These are phyloP conservation scores for Pugionium cornutum DNA, from an alignment of 345 rosid species.

Conservation along the genomic window DNA sequence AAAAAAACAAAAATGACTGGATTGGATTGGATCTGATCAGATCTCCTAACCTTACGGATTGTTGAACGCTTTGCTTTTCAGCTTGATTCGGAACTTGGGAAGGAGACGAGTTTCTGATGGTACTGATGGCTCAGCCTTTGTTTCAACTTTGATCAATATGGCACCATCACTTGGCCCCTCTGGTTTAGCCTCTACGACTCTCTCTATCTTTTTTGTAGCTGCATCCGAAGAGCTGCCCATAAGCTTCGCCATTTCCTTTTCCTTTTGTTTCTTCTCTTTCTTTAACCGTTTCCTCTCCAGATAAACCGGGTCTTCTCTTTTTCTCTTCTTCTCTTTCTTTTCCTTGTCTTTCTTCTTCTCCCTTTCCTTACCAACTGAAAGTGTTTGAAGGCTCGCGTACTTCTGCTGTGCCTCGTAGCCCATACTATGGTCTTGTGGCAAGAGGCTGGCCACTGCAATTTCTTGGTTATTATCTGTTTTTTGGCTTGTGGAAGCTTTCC, in stretches of 20 bases:
- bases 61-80: constrained; percentile 62
- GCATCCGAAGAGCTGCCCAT: constrained; percentile 44
- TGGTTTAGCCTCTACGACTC: constrained; percentile 41
- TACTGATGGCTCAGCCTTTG: constrained; percentile 52
- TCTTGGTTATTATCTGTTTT: constrained; percentile 44
- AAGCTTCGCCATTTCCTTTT: constrained; percentile 74
- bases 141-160: constrained; percentile 43
- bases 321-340: constrained; percentile 67
- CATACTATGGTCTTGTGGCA: constrained; percentile 47
- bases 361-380: constrained; percentile 54
- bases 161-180: constrained; percentile 50
- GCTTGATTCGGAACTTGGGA: constrained; percentile 66
- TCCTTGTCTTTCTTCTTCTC: constrained; percentile 54
- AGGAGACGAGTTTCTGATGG: constrained; percentile 49
- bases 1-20: no score
- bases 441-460: constrained; percentile 49
- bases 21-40: neutral
- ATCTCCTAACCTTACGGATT: constrained; percentile 29
- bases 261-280: constrained; percentile 82
- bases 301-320: constrained; percentile 68
- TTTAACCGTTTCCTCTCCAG: constrained; percentile 72
- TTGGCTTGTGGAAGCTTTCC: constrained; percentile 51
- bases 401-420: constrained; percentile 57
- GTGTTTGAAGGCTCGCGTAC: constrained; percentile 65
- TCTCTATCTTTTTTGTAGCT: constrained; percentile 37